Conservation (phyloP, 768 basidiomycete species). For the Cystobasidiopsis lactophilus region DNA sequence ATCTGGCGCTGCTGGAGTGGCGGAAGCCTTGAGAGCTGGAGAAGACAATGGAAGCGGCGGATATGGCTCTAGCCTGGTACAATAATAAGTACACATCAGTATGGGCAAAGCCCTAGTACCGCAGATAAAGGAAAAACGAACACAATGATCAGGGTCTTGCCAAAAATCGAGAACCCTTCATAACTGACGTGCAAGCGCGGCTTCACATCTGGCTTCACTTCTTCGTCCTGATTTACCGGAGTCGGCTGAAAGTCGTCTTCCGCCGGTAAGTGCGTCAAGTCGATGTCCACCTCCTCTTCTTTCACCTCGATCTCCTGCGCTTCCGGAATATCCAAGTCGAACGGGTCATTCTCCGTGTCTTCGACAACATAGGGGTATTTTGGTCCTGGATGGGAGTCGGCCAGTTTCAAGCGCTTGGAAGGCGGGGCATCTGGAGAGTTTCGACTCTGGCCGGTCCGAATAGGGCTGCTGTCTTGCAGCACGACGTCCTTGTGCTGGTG, state of each 20-base stretch:
- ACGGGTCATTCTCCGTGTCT: neutral
- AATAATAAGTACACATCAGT: neutral
- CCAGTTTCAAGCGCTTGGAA: neutral
- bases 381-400: no score
- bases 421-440: neutral
- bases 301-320: neutral
- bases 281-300: neutral
- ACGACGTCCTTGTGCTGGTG: neutral
- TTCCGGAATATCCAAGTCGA: neutral
- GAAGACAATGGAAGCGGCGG: neutral
- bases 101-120: no score
- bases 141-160: constrained; percentile 7
- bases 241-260: neutral
- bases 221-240: constrained; percentile 3
- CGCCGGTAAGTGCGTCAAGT: neutral
- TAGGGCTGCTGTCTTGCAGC: neutral
- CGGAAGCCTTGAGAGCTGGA: neutral
- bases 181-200: constrained; percentile 8
- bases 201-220: constrained; percentile 10
- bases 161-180: constrained; percentile 10
- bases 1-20: neutral
- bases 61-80: constrained; percentile 10
- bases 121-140: neutral
- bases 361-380: neutral
- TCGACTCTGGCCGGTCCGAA: neutral